These are phyloP conservation scores for Aleurites moluccanus DNA, from an alignment of 441 rosid genomes.

Conservation along the genomic window DNA sequence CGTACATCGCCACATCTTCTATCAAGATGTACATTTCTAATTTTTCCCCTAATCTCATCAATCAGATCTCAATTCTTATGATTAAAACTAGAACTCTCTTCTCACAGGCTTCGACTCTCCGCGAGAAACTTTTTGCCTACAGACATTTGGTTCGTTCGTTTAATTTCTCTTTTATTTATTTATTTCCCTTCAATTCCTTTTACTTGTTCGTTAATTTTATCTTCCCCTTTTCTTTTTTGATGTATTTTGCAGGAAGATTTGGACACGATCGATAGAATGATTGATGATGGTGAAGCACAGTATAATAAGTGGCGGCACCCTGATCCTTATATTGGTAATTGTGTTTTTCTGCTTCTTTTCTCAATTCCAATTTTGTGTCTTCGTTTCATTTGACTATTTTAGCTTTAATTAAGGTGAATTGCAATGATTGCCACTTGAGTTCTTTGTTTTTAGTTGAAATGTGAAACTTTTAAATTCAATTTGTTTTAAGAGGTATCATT, in stretches of 20 bases:
- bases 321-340: conserved; percentile 87
- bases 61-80: conserved; percentile 9
- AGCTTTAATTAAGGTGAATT: background rate
- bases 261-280: conserved; percentile 75
- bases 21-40: conserved; percentile 51
- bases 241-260: conserved; percentile 60
- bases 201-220: background rate
- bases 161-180: background rate
- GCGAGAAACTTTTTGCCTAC: conserved; percentile 77
- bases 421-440: background rate
- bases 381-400: background rate
- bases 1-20: conserved; percentile 93
- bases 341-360: background rate
- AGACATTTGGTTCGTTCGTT: conserved; percentile 63
- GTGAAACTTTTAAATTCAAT: background rate
- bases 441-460: background rate
- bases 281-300: conserved; percentile 69
- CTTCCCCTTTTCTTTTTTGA: background rate
- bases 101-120: conserved; percentile 71
- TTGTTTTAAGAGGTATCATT: too few relatives aligned
- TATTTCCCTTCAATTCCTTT: background rate
- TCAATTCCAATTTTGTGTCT: background rate
- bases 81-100: background rate
- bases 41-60: background rate
- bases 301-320: conserved; percentile 91